Conservation (phyloP, 805 yeast species). For the Blastobotrys robertii region DNA sequence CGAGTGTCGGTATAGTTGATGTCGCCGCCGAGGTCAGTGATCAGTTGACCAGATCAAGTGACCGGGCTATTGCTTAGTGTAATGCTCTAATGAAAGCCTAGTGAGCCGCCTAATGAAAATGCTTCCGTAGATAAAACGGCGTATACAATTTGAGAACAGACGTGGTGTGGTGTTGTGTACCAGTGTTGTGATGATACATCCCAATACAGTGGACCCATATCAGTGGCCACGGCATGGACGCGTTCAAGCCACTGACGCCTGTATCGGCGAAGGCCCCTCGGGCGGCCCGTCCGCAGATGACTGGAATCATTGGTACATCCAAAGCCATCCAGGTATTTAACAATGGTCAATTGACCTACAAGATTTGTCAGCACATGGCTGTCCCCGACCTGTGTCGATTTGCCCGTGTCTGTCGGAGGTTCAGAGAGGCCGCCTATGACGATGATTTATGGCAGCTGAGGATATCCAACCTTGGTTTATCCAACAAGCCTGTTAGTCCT, state of each 20-base stretch:
- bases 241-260: slow-evolving; percentile 3
- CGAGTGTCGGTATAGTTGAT: too few species aligned
- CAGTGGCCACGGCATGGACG: too few species aligned
- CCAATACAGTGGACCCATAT: neutral
- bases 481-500: neutral
- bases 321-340: neutral
- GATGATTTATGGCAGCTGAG: slow-evolving; percentile 18
- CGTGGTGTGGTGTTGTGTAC: too few species aligned
- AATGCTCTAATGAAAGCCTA: too few species aligned
- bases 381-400: slow-evolving; percentile 31
- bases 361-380: slow-evolving; percentile 8
- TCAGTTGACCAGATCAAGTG: neutral
- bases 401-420: slow-evolving; percentile 31
- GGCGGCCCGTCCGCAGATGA: too few species aligned
- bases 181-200: neutral
- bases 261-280: neutral
- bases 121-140: neutral
- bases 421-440: slow-evolving; percentile 31
- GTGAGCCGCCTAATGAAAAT: too few species aligned
- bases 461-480: neutral
- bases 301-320: too few species aligned
- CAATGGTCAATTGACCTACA: neutral
- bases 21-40: neutral
- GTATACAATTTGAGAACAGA: neutral
- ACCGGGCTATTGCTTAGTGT: too few species aligned